These are phyloP conservation scores for Erysimum cheiranthoides DNA, from an alignment of 345 rosid species.

Conservation along the genomic window DNA sequence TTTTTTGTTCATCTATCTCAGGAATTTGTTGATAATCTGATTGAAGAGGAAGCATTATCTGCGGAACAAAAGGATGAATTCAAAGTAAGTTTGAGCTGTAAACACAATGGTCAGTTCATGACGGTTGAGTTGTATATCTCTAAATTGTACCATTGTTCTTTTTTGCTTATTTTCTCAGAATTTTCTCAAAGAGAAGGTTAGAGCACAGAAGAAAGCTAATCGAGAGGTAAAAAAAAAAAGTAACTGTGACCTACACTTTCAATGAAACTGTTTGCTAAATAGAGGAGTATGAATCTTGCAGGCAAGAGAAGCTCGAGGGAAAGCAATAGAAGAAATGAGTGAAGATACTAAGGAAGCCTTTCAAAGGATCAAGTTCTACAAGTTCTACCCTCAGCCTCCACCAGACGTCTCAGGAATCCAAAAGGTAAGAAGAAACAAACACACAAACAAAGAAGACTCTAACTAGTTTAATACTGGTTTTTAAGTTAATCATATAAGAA, in stretches of 20 bases:
- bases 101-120: conserved; percentile 12
- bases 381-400: conserved; percentile 78
- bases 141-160: conserved; percentile 1
- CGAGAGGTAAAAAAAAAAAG: conserved; percentile 34
- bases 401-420: conserved; percentile 59
- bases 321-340: conserved; percentile 75
- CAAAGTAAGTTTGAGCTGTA: conserved; percentile 52
- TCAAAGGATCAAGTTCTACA: conserved; percentile 76
- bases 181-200: conserved; percentile 70
- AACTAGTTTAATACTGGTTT: too few relatives aligned
- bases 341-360: conserved; percentile 67
- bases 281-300: conserved; percentile 8
- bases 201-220: conserved; percentile 82
- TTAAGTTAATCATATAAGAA: too few relatives aligned
- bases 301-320: conserved; percentile 87
- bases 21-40: conserved; percentile 70
- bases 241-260: too few relatives aligned
- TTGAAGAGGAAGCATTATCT: conserved; percentile 61
- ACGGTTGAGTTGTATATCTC: neutral
- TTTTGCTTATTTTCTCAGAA: conserved; percentile 51
- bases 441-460: too few relatives aligned
- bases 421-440: conserved; percentile 23
- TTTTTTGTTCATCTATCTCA: conserved; percentile 39
- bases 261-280: too few relatives aligned
- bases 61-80: conserved; percentile 81